Conservation (phyloP, 2,329 filamentous ascomycete genomes). For the Xylaria polymorpha region DNA sequence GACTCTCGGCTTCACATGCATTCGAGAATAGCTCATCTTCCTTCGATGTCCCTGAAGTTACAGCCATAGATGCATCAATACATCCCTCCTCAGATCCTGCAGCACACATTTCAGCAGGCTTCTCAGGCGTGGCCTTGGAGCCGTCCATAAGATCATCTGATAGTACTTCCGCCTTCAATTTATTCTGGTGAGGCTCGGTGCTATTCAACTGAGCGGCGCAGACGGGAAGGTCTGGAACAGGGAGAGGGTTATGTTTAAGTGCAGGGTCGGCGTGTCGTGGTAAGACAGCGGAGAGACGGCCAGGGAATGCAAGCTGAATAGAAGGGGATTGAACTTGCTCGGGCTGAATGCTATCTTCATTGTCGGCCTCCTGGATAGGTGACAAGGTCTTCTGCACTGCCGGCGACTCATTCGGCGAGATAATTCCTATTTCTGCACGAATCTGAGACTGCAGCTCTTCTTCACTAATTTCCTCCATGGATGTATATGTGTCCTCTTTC, state of each 20-base stretch:
- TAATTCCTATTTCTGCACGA: conserved; percentile 33
- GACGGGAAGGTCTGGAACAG: conserved; percentile 24
- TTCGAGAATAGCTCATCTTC: neutral
- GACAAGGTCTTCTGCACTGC: conserved; percentile 7
- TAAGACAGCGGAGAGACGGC: conserved; percentile 59
- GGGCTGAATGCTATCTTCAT: conserved; percentile 24
- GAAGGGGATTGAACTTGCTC: conserved; percentile 26
- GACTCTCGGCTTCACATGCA: neutral
- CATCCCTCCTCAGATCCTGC: neutral
- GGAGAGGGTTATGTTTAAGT: conserved; percentile 50
- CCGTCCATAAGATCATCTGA: neutral
- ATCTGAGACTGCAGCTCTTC: conserved; percentile 34
- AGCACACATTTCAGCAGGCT: neutral
- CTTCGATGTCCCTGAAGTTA: neutral
- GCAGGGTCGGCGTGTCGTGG: conserved; percentile 57
- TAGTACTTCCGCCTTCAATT: neutral
- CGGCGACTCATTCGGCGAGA: conserved; percentile 27
- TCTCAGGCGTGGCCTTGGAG: neutral
- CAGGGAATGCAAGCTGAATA: conserved; percentile 56
- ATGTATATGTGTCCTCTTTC: neutral
- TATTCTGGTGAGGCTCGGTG: neutral
- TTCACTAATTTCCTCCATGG: conserved; percentile 29
- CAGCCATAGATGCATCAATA: neutral
- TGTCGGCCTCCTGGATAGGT: conserved; percentile 26
- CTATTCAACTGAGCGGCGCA: neutral